Conservation (phyloP, 306 rosid species). For the Quercus aquifolioides region DNA sequence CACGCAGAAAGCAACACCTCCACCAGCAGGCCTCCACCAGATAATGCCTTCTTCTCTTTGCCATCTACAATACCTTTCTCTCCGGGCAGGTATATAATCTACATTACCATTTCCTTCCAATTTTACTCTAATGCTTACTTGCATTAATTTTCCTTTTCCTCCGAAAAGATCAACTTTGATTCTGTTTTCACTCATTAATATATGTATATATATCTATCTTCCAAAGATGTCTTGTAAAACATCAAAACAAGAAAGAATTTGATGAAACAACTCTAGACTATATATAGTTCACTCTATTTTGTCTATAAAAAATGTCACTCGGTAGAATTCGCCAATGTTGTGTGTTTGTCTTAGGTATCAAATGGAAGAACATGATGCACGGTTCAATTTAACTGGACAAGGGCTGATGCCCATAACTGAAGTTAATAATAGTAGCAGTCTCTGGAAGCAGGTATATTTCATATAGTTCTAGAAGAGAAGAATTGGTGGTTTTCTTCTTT, state of each 20-base stretch:
- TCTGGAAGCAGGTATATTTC: slow-evolving; percentile 74
- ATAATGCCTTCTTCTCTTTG: slow-evolving; percentile 49
- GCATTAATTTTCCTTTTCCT: neutral
- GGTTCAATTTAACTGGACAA: slow-evolving; percentile 45
- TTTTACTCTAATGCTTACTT: too few species aligned
- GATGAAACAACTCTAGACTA: neutral
- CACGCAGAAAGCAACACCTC: slow-evolving; percentile 30
- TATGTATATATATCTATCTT: neutral
- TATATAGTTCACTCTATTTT: neutral
- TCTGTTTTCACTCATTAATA: neutral
- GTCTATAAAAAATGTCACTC: neutral
- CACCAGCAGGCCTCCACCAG: slow-evolving; percentile 42
- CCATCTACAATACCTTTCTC: slow-evolving; percentile 60
- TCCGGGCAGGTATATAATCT: slow-evolving; percentile 53
- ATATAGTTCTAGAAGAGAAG: slow-evolving; percentile 1
- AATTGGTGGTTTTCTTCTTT: slow-evolving; percentile 8
- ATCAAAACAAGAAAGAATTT: slow-evolving; percentile 10
- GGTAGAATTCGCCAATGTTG: neutral
- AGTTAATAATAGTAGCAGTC: slow-evolving; percentile 49
- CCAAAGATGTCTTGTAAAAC: slow-evolving; percentile 6
- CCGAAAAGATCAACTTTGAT: too few species aligned
- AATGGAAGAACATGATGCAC: slow-evolving; percentile 52
- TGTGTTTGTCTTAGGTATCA: slow-evolving; percentile 48
- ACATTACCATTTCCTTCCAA: too few species aligned
- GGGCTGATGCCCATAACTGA: slow-evolving; percentile 66